These are phyloP conservation scores for Acrocalymma vagum DNA, from an alignment of 2,329 filamentous ascomycete species.

Conservation along the genomic window DNA sequence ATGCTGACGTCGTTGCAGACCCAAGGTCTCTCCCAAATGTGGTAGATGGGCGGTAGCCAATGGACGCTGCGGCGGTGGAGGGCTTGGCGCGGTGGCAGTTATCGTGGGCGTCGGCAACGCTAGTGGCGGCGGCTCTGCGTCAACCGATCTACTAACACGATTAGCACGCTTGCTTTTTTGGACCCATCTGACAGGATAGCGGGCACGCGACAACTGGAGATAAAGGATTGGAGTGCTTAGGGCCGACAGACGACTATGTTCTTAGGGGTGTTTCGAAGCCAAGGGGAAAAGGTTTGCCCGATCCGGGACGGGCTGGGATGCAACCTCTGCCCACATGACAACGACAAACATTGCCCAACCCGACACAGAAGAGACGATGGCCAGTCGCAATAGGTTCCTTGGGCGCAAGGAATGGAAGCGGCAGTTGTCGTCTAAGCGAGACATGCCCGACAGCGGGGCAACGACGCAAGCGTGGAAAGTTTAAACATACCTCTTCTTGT, in stretches of 20 bases:
- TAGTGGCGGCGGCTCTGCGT: constrained; percentile 50
- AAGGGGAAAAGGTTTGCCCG: no score
- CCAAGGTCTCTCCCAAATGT: constrained; percentile 62
- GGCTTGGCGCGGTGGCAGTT: constrained; percentile 49
- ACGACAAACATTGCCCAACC: no score
- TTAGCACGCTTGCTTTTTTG: constrained; percentile 30
- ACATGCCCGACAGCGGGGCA: constrained; percentile 12
- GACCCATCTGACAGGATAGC: constrained; percentile 12
- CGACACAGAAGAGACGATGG: no score
- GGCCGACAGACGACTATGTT: no score
- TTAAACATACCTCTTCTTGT: constrained; percentile 73
- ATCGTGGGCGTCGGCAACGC: constrained; percentile 49
- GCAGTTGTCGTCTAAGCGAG: constrained; percentile 15
- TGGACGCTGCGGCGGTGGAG: constrained; percentile 39
- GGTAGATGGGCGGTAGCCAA: constrained; percentile 41
- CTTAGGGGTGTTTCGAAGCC: no score
- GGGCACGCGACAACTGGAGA: constrained; percentile 2
- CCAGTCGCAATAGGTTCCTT: no score
- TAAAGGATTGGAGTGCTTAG: no score
- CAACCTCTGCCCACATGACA: no score
- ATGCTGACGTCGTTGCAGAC: constrained; percentile 79
- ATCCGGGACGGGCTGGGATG: no score
- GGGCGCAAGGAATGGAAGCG: constrained; percentile 12
- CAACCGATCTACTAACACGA: constrained; percentile 43
- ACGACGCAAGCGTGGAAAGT: constrained; percentile 24